Percentiles rank a stretch among this genome's conserved stretches.
phyloP scores from a whole-genome alignment of 106 monocot species.

The Dendrobium huoshanense region DNA sequence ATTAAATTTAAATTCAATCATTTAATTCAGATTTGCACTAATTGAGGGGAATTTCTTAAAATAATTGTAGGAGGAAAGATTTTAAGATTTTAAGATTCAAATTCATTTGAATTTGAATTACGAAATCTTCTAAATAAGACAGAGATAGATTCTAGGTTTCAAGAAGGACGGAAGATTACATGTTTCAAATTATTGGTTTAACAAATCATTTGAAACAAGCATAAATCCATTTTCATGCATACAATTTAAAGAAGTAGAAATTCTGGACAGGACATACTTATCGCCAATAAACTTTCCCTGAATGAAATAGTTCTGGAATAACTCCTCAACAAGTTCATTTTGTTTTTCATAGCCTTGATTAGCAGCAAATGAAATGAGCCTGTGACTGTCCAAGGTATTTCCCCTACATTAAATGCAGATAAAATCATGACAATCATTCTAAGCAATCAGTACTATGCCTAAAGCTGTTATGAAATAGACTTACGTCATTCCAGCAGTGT shows the following conservation, averaged over 20 bases:
- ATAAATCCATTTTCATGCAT: neutral
- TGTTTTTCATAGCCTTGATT: conserved; percentile 78
- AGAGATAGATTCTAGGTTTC: neutral
- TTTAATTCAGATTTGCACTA: too few species aligned
- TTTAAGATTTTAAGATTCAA: too few species aligned
- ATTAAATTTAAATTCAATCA: too few species aligned
- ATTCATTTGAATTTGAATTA: too few species aligned
- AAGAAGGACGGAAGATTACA: neutral
- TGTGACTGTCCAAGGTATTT: conserved; percentile 79
- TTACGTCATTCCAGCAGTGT: conserved; percentile 74
- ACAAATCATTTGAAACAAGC: neutral
- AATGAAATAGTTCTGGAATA: conserved; percentile 59
- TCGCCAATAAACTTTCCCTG: conserved; percentile 88
- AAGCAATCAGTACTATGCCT: neutral
- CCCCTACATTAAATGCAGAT: conserved; percentile 41
- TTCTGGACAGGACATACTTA: conserved; percentile 39
- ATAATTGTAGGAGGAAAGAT: too few species aligned
- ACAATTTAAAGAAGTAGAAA: neutral
- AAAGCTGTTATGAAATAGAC: conserved; percentile 9
- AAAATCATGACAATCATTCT: neutral
- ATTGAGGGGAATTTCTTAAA: too few species aligned
- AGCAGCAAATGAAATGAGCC: conserved; percentile 77
- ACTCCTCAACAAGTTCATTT: conserved; percentile 70
- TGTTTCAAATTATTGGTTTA: neutral
- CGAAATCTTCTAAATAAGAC: neutral